phyloP scores from a whole-genome alignment of 441 rosid species.

The Erodium moschatum region DNA sequence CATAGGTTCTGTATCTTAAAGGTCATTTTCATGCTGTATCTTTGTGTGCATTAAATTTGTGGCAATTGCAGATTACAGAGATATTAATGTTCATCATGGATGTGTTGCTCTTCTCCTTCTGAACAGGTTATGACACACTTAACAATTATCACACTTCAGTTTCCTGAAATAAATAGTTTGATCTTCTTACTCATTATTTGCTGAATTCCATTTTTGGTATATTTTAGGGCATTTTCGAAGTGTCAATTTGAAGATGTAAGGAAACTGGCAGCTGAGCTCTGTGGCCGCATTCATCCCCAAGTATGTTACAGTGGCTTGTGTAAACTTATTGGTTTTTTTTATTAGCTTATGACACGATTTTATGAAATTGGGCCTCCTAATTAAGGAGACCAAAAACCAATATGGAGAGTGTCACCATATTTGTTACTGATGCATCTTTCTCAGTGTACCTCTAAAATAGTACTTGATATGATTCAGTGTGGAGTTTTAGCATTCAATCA shows the following conservation, averaged over 20 bases:
- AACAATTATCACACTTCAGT: conserved; percentile 15
- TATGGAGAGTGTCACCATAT: no score
- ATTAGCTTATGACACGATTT: no score
- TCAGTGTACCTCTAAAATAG: conserved; percentile 7
- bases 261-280: conserved; percentile 87
- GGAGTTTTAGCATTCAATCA: not conserved
- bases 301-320: conserved; percentile 26
- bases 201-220: conserved; percentile 18
- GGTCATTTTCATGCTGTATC: conserved; percentile 3
- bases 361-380: no score
- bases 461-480: conserved; percentile 5
- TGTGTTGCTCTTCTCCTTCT: conserved; percentile 63
- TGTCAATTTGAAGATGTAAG: conserved; percentile 75
- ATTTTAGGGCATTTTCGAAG: conserved; percentile 58
- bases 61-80: conserved; percentile 39
- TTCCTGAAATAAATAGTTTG: not conserved
- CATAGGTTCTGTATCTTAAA: not conserved
- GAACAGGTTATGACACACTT: conserved; percentile 44
- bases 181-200: conserved; percentile 19
- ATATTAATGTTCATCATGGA: conserved; percentile 31
- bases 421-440: conserved; percentile 13
- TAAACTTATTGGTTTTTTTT: conserved; percentile 16
- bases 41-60: conserved; percentile 3
- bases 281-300: conserved; percentile 83
- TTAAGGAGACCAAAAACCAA: not conserved